phyloP scores from a whole-genome alignment of 2,329 filamentous ascomycete genomes.

The Diplodia intermedia region DNA sequence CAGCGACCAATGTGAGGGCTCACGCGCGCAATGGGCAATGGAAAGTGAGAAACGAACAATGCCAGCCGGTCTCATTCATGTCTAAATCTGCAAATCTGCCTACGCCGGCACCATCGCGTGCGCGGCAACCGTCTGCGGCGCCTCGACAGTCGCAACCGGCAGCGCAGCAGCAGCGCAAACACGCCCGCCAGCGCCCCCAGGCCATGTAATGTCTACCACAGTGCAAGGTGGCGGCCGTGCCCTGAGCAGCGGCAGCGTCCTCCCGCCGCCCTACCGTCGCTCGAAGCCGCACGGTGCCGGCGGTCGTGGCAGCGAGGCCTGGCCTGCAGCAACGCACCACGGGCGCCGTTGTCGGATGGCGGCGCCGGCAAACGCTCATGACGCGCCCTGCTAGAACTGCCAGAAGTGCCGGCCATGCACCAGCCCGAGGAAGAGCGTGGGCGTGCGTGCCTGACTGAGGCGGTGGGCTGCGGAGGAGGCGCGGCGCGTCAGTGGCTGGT shows the following conservation, averaged over 20 bases:
- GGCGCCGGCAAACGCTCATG: background rate
- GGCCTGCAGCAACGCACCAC: background rate
- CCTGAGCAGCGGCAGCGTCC: background rate
- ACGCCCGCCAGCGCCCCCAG: background rate
- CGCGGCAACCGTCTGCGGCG: background rate
- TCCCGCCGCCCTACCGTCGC: background rate
- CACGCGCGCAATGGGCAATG: background rate
- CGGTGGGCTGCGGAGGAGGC: background rate
- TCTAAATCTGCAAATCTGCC: background rate
- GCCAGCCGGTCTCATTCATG: background rate
- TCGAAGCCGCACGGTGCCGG: background rate
- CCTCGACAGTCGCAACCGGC: background rate
- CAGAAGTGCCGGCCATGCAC: background rate
- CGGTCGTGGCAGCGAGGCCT: background rate
- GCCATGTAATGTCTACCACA: background rate
- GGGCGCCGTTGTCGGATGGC: background rate
- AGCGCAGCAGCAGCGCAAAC: conserved; percentile 6
- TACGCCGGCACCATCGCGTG: background rate
- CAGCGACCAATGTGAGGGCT: background rate
- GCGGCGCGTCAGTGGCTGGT: conserved; percentile 2
- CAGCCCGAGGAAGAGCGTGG: conserved; percentile 6
- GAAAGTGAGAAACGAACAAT: background rate
- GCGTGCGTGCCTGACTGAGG: background rate
- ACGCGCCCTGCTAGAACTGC: background rate
- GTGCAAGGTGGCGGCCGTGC: background rate